Percentiles rank a stretch among this genome's conserved stretches.
phyloP scores from a whole-genome alignment of 768 basidiomycete species.

The Russula griseocarnosa region DNA sequence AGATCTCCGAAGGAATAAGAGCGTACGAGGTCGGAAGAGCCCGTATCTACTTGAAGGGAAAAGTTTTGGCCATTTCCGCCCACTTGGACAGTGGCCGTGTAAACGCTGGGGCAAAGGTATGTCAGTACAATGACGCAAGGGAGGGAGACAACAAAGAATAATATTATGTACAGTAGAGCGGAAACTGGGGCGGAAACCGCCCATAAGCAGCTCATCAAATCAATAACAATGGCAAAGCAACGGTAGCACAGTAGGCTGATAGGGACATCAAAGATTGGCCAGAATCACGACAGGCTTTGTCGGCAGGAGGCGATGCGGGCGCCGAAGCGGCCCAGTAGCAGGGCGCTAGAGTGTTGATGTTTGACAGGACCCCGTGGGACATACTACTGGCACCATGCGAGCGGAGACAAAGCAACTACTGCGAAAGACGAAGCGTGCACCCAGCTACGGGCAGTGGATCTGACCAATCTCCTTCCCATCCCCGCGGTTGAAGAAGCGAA shows the following conservation, averaged over 20 bases:
- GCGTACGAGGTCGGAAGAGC: constrained; percentile 73
- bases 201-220: background rate
- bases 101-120: constrained; percentile 43
- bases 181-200: no score
- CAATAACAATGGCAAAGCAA: background rate
- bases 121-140: background rate
- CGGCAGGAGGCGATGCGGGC: background rate
- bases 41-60: constrained; percentile 73
- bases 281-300: background rate
- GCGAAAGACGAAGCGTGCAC: background rate
- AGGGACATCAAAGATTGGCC: background rate
- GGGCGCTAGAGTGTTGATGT: background rate
- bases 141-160: background rate
- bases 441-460: no score
- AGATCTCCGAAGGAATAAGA: constrained; percentile 18
- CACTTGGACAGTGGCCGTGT: constrained; percentile 57
- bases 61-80: constrained; percentile 49
- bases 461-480: background rate
- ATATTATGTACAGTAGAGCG: background rate
- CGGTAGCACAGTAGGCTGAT: background rate
- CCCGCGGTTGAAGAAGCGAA: background rate
- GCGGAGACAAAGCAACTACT: background rate
- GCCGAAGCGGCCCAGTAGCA: background rate
- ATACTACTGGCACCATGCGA: no score
- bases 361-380: no score